phyloP scores from a whole-genome alignment of 805 yeast genomes.

The Zygotorulaspora sp. region DNA sequence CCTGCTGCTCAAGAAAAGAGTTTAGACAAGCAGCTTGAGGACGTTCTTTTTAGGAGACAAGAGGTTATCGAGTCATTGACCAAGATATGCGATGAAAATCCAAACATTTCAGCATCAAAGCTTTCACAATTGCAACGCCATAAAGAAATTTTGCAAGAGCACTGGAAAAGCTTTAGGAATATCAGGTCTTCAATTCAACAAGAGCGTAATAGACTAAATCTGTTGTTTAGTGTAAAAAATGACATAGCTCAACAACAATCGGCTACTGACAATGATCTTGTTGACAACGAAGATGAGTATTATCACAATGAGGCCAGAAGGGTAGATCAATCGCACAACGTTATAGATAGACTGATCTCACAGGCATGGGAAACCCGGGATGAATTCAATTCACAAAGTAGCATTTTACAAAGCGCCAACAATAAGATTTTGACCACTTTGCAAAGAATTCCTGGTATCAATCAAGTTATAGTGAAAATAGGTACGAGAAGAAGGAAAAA shows the following conservation, averaged over 20 bases:
- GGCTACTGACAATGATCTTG: slow-evolving; percentile 12
- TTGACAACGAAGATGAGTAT: slow-evolving; percentile 58
- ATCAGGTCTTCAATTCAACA: slow-evolving; percentile 57
- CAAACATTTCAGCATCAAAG: slow-evolving; percentile 62
- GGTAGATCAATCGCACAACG: slow-evolving; percentile 63
- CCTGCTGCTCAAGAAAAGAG: slow-evolving; percentile 47
- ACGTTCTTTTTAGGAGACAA: slow-evolving; percentile 48
- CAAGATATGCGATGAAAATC: slow-evolving; percentile 52
- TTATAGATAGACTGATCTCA: slow-evolving; percentile 75
- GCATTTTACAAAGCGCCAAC: slow-evolving; percentile 57
- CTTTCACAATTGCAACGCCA: slow-evolving; percentile 80
- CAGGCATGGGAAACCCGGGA: slow-evolving; percentile 90
- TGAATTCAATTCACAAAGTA: slow-evolving; percentile 70
- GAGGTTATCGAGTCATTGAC: slow-evolving; percentile 48
- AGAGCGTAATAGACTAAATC: slow-evolving; percentile 70
- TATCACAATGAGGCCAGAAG: slow-evolving; percentile 72
- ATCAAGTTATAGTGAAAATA: slow-evolving; percentile 67
- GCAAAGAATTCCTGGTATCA: slow-evolving; percentile 76
- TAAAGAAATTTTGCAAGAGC: slow-evolving; percentile 68
- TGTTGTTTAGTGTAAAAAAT: slow-evolving; percentile 68
- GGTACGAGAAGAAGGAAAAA: slow-evolving; percentile 88
- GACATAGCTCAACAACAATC: slow-evolving; percentile 63
- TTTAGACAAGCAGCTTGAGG: slow-evolving; percentile 47
- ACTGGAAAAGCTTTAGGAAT: slow-evolving; percentile 56
- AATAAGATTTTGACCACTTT: slow-evolving; percentile 56